A percentile compares a stretch with the other conserved stretches of the same genome.
Evolutionary conservation across 345 rosid genomes (phyloP).

Genomic region (Brassica carinata): DNA sequence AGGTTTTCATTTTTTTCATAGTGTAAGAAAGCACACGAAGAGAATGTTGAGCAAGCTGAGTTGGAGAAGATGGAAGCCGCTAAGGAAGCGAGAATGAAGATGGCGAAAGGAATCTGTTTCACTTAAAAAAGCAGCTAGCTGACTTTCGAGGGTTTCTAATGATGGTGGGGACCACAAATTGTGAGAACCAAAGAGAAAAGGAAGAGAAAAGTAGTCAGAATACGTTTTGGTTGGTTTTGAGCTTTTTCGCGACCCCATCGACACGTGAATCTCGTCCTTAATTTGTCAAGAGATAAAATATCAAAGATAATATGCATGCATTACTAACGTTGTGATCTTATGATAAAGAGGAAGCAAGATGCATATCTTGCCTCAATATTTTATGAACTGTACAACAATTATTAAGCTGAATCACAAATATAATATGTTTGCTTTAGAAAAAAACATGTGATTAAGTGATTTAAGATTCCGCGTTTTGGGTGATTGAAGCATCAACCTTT

Average conservation of each 20-base stretch:
- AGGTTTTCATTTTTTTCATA: too few species aligned
- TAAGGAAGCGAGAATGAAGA: background rate
- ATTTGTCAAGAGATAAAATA: background rate
- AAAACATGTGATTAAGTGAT: background rate
- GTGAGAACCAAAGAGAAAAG: too few species aligned
- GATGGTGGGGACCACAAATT: too few species aligned
- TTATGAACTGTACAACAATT: background rate
- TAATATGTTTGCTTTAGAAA: background rate
- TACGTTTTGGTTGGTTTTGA: too few species aligned
- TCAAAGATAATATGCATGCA: background rate
- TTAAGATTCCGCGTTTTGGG: too few species aligned
- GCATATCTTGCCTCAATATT: background rate
- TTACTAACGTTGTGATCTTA: background rate
- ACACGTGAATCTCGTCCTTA: too few species aligned
- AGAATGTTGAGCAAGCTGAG: background rate
- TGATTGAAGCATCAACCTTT: too few species aligned
- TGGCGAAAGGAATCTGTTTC: background rate
- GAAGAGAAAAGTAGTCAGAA: too few species aligned
- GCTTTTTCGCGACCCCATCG: too few species aligned
- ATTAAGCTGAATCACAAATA: background rate
- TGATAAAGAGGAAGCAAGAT: background rate
- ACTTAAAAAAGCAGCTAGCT: background rate
- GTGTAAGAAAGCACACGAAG: background rate
- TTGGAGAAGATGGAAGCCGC: background rate
- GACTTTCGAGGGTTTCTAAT: background rate